phyloP scores from a whole-genome alignment of 2,329 filamentous ascomycete genomes.

The Nannizzia gypsea region DNA sequence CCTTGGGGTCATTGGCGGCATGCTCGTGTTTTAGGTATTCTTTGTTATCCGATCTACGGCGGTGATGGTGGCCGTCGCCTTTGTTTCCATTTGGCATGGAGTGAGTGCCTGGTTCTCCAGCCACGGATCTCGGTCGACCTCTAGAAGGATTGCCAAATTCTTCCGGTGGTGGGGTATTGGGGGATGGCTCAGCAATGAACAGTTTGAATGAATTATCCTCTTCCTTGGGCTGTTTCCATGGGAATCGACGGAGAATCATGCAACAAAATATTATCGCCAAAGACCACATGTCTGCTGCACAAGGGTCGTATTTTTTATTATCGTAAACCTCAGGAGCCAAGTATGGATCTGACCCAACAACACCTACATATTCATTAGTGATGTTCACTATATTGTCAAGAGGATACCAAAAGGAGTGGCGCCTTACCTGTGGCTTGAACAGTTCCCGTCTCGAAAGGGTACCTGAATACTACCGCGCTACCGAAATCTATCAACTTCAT shows the following conservation, averaged over 20 bases:
- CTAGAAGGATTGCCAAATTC: slow-evolving; percentile 12
- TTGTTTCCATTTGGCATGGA: not conserved
- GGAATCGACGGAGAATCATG: slow-evolving; percentile 90
- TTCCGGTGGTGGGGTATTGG: slow-evolving; percentile 44
- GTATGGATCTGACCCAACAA: slow-evolving; percentile 85
- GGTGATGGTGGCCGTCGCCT: slow-evolving; percentile 8
- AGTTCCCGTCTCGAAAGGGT: slow-evolving; percentile 87
- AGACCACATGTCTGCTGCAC: slow-evolving; percentile 94
- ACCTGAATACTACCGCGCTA: slow-evolving; percentile 90
- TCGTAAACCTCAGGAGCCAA: slow-evolving; percentile 95
- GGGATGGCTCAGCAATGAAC: slow-evolving; percentile 75
- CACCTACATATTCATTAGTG: slow-evolving; percentile 38
- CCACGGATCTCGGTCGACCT: slow-evolving; percentile 26
- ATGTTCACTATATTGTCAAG: not conserved
- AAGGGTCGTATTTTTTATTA: slow-evolving; percentile 81
- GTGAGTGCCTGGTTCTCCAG: slow-evolving; percentile 21
- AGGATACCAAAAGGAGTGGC: not conserved
- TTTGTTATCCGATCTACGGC: slow-evolving; percentile 2
- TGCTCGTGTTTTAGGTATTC: slow-evolving; percentile 12
- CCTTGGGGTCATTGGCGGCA: slow-evolving; percentile 12
- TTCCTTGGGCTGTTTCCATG: slow-evolving; percentile 87
- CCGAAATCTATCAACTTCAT: slow-evolving; percentile 99
- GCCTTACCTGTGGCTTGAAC: slow-evolving; percentile 66
- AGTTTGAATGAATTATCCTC: slow-evolving; percentile 92
- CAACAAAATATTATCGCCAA: slow-evolving; percentile 97